Evolutionary conservation across 441 rosid species (phyloP).

Genomic region (Erodium moschatum): DNA sequence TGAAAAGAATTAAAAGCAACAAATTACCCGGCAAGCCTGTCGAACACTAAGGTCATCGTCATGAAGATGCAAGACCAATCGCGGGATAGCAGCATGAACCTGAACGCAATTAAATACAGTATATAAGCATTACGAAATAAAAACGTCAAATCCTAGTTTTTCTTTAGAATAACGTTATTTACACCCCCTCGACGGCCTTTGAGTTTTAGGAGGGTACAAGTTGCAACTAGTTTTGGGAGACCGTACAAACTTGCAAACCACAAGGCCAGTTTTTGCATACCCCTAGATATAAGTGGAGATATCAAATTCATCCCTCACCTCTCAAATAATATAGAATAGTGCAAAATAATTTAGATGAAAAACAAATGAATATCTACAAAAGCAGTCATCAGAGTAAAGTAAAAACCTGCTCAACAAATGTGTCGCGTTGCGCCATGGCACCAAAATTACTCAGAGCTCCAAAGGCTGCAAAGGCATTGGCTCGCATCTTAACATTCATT

Average conservation of each 20-base stretch:
- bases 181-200: background rate
- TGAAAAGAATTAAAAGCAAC: slow-evolving; percentile 9
- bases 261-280: too few relatives aligned
- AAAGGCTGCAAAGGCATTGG: slow-evolving; percentile 81
- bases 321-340: too few relatives aligned
- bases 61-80: slow-evolving; percentile 69
- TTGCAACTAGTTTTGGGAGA: too few relatives aligned
- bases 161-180: background rate
- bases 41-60: slow-evolving; percentile 71
- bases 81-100: slow-evolving; percentile 79
- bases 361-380: too few relatives aligned
- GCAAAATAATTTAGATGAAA: too few relatives aligned
- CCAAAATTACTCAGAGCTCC: slow-evolving; percentile 79
- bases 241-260: too few relatives aligned
- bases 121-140: slow-evolving; percentile 1
- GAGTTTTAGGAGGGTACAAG: too few relatives aligned
- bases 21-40: slow-evolving; percentile 75
- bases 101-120: slow-evolving; percentile 23
- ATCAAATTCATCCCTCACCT: too few relatives aligned
- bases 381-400: background rate
- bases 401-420: slow-evolving; percentile 82
- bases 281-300: too few relatives aligned
- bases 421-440: slow-evolving; percentile 54
- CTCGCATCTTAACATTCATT: slow-evolving; percentile 79
- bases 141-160: background rate